phyloP scores from a whole-genome alignment of 371 early-diverging fungal species.

The Mortierella sp. region DNA sequence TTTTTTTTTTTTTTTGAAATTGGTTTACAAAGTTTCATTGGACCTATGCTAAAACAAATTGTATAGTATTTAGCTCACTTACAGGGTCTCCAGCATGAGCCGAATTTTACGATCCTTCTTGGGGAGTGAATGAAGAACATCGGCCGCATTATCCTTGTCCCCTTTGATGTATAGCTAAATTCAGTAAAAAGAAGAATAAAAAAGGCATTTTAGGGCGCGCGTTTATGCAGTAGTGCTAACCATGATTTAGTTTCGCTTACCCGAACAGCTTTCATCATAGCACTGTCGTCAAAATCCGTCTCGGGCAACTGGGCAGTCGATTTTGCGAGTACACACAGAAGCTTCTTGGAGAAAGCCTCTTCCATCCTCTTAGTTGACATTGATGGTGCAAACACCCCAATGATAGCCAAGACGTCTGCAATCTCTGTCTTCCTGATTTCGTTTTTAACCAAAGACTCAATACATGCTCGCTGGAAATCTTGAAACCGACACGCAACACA shows the following conservation, averaged over 20 bases:
- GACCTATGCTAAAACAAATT: neutral
- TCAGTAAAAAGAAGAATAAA: too few species aligned
- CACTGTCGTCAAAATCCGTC: constrained; percentile 14
- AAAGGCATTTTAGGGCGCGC: too few species aligned
- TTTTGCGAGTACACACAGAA: constrained; percentile 4
- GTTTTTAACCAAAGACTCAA: constrained; percentile 13
- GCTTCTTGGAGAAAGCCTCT: constrained; percentile 11
- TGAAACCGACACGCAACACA: constrained; percentile 18
- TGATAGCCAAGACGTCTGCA: constrained; percentile 19
- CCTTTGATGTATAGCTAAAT: constrained; percentile 15
- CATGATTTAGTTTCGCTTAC: constrained; percentile 3
- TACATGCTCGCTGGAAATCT: constrained; percentile 16
- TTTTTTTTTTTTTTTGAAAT: too few species aligned
- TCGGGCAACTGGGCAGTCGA: constrained; percentile 13
- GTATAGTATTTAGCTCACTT: constrained; percentile 5
- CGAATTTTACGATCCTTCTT: constrained; percentile 21
- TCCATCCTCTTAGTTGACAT: constrained; percentile 23
- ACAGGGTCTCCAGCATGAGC: constrained; percentile 21
- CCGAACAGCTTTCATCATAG: constrained; percentile 19
- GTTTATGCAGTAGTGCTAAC: too few species aligned
- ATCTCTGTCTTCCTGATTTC: constrained; percentile 19
- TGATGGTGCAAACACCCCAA: constrained; percentile 23
- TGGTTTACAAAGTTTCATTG: neutral
- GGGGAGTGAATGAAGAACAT: constrained; percentile 7
- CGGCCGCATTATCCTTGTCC: constrained; percentile 5